phyloP scores from a whole-genome alignment of 1,284 basidiomycete species.

The Cerrena zonata region DNA sequence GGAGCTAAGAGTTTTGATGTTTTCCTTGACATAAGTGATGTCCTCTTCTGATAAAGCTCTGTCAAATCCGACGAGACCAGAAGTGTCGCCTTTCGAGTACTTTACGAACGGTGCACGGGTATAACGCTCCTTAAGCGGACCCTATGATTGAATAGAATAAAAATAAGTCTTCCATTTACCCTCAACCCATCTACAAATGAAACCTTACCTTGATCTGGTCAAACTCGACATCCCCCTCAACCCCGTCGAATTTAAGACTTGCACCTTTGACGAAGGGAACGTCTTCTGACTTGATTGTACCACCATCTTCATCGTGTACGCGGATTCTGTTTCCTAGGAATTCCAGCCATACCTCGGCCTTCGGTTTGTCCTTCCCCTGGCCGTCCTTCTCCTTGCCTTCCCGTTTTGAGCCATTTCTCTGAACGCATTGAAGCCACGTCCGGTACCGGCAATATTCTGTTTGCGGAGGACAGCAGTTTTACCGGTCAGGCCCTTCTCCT shows the following conservation, averaged over 20 bases:
- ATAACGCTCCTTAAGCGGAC: constrained; percentile 75
- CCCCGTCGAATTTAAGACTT: constrained; percentile 71
- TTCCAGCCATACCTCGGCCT: constrained; percentile 62
- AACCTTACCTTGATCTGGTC: constrained; percentile 61
- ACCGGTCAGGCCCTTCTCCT: constrained; percentile 84
- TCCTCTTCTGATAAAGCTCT: constrained; percentile 64
- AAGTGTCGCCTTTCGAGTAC: constrained; percentile 51
- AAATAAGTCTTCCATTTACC: background rate
- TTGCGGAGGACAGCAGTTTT: constrained; percentile 55
- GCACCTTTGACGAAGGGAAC: constrained; percentile 69
- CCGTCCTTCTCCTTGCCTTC: constrained; percentile 34
- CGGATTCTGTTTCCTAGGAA: constrained; percentile 63
- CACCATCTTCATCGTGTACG: constrained; percentile 61
- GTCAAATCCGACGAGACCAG: constrained; percentile 44
- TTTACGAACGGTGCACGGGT: constrained; percentile 70
- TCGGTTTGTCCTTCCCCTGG: constrained; percentile 36
- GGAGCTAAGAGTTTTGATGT: constrained; percentile 55
- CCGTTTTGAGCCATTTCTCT: constrained; percentile 60
- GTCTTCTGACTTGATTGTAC: constrained; percentile 63
- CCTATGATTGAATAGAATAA: constrained; percentile 32
- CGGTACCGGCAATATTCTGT: constrained; percentile 43
- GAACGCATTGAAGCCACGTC: constrained; percentile 84
- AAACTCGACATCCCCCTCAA: constrained; percentile 60
- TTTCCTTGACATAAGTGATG: constrained; percentile 55
- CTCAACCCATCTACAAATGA: background rate